Evolutionary conservation across 805 yeast species (phyloP).

Genomic region (Wickerhamomyces hampshirensis): DNA sequence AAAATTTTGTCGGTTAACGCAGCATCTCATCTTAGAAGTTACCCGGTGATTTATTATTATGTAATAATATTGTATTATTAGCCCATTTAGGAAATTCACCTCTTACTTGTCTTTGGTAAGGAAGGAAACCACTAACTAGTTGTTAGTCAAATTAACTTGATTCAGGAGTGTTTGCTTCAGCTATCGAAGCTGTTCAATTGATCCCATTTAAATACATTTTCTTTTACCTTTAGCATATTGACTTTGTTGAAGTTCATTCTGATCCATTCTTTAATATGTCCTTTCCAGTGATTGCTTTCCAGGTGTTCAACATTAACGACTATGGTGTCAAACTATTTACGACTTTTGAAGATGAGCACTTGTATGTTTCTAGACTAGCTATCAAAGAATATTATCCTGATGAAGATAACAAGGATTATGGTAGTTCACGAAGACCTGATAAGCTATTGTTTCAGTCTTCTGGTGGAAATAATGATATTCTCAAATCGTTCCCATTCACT

Average conservation of each 20-base stretch:
- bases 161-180: no score
- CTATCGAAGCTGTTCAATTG: no score
- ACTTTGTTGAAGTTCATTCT: background rate
- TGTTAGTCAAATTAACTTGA: no score
- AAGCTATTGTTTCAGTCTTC: constrained; percentile 9
- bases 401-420: constrained; percentile 15
- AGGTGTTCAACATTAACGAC: constrained; percentile 22
- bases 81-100: no score
- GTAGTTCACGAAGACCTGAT: constrained; percentile 21
- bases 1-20: background rate
- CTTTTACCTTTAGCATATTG: no score
- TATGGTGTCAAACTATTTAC: constrained; percentile 21
- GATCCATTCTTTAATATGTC: constrained; percentile 8
- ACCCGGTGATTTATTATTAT: no score
- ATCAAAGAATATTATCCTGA: constrained; percentile 17
- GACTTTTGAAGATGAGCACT: constrained; percentile 14
- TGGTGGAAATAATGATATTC: constrained; percentile 3
- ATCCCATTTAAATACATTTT: background rate
- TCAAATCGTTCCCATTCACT: constrained; percentile 22
- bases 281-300: constrained; percentile 18
- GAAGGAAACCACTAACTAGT: no score
- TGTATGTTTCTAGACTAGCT: constrained; percentile 19
- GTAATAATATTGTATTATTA: no score
- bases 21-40: background rate
- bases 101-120: no score